These are phyloP conservation scores for Pythium aristosporum DNA, from an alignment of 352 stramenopile species.

Conservation along the genomic window DNA sequence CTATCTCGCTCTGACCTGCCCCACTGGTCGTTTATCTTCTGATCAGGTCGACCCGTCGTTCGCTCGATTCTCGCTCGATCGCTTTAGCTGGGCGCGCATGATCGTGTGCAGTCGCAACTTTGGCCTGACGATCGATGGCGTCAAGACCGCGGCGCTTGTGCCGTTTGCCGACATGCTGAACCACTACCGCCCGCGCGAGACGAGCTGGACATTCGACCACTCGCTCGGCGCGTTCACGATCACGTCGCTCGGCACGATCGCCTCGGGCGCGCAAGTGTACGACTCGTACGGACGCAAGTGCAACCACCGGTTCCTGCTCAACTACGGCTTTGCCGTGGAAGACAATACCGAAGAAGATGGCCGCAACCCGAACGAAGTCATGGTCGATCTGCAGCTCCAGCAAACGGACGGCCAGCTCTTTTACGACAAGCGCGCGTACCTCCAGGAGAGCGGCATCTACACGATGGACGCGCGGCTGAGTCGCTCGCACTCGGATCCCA, in stretches of 20 bases:
- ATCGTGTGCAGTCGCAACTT: conserved; percentile 99
- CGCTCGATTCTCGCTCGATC: conserved; percentile 91
- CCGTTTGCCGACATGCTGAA: conserved; percentile 99
- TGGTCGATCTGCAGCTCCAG: conserved; percentile 80
- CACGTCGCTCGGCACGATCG: conserved; percentile 83
- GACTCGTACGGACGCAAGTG: conserved; percentile 99
- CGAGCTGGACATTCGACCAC: conserved; percentile 90
- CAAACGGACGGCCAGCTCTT: conserved; percentile 66
- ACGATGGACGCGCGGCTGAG: conserved; percentile 86
- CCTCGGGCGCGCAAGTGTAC: conserved; percentile 93
- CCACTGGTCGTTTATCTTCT: background rate
- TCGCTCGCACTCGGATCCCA: conserved; percentile 80
- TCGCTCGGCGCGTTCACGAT: conserved; percentile 87
- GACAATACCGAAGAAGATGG: conserved; percentile 98
- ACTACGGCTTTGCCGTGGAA: conserved; percentile 99
- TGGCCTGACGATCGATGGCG: conserved; percentile 95
- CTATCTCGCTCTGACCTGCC: too few species aligned
- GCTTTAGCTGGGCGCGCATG: conserved; percentile 99
- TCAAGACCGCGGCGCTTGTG: conserved; percentile 97
- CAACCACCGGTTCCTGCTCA: conserved; percentile 99
- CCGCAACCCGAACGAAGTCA: conserved; percentile 98
- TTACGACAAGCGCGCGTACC: conserved; percentile 83
- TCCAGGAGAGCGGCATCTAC: conserved; percentile 85
- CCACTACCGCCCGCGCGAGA: conserved; percentile 98
- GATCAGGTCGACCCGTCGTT: conserved; percentile 87